These are phyloP conservation scores for Saccharomycopsis amapae DNA, from an alignment of 805 yeast species.

Conservation along the genomic window DNA sequence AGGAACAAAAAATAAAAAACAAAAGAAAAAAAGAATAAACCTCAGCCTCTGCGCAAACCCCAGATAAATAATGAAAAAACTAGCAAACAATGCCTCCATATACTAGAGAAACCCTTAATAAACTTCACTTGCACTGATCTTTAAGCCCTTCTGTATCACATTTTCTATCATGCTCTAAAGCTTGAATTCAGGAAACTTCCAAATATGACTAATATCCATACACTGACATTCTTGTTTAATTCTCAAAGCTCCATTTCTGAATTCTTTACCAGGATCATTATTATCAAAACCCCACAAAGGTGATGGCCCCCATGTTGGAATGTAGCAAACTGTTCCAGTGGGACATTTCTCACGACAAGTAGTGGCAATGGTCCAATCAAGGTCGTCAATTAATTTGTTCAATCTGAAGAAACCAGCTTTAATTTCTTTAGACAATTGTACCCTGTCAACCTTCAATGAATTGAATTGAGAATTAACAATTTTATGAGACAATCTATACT, in stretches of 20 bases:
- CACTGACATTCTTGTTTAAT: constrained; percentile 13
- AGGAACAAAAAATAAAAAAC: no score
- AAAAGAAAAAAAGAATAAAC: no score
- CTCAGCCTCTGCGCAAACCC: no score
- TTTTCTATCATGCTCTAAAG: no score
- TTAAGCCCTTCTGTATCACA: no score
- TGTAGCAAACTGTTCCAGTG: constrained; percentile 44
- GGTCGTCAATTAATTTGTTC: constrained; percentile 24
- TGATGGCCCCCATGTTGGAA: constrained; percentile 57
- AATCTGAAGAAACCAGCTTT: constrained; percentile 5
- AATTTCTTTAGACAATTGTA: constrained; percentile 23
- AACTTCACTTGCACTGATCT: no score
- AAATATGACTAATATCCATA: background rate
- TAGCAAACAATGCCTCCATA: no score
- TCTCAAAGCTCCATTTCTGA: constrained; percentile 8
- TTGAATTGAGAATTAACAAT: constrained; percentile 25
- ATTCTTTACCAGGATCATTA: constrained; percentile 1
- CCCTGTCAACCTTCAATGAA: constrained; percentile 13
- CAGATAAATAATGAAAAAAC: no score
- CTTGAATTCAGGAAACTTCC: background rate
- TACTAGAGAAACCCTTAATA: no score
- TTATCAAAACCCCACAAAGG: constrained; percentile 32
- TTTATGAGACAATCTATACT: constrained; percentile 29
- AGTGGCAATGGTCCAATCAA: constrained; percentile 39
- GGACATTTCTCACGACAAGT: constrained; percentile 37